Evolutionary conservation across 1,284 basidiomycete genomes (phyloP).

Genomic region (Apiotrichum akiyoshidainum): DNA sequence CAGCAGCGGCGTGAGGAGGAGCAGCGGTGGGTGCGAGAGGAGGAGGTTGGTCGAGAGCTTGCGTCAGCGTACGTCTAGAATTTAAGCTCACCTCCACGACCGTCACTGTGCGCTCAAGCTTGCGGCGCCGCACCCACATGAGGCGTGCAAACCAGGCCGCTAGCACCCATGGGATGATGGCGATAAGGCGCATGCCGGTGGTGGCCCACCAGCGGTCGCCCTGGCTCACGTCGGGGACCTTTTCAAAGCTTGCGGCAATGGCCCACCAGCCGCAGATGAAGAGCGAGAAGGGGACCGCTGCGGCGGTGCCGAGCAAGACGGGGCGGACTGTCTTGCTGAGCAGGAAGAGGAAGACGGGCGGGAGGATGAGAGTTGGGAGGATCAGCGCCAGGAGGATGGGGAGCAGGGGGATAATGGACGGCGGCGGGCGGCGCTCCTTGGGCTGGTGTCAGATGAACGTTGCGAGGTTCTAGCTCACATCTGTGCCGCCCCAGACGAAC

Average conservation of each 20-base stretch:
- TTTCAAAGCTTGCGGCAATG: conserved; percentile 84
- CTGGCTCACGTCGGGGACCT: conserved; percentile 63
- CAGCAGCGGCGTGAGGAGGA: conserved; percentile 73
- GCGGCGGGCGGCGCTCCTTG: conserved; percentile 11
- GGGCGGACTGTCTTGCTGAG: conserved; percentile 74
- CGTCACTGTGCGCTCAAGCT: conserved; percentile 58
- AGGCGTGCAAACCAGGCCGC: conserved; percentile 69
- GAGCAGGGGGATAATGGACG: conserved; percentile 67
- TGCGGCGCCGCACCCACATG: conserved; percentile 64
- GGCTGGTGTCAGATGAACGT: conserved; percentile 6
- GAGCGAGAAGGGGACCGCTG: conserved; percentile 74
- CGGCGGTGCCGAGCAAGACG: conserved; percentile 72
- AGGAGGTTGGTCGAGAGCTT: conserved; percentile 71
- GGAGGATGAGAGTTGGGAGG: conserved; percentile 65
- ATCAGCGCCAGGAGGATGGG: conserved; percentile 78
- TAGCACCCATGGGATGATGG: conserved; percentile 68
- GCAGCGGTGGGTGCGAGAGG: conserved; percentile 72
- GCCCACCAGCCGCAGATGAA: conserved; percentile 81
- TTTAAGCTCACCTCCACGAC: conserved; percentile 60
- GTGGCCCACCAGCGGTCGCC: conserved; percentile 69
- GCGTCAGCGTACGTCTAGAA: conserved; percentile 3
- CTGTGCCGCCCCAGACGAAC: conserved; percentile 51
- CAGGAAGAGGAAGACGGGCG: conserved; percentile 73
- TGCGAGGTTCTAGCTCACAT: conserved; percentile 38
- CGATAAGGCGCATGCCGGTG: conserved; percentile 67